Evolutionary conservation across 176 grass and related monocot species (phyloP), one percentile per base, ranked within the genome.

Genomic region (Oryza nivara): DNA sequence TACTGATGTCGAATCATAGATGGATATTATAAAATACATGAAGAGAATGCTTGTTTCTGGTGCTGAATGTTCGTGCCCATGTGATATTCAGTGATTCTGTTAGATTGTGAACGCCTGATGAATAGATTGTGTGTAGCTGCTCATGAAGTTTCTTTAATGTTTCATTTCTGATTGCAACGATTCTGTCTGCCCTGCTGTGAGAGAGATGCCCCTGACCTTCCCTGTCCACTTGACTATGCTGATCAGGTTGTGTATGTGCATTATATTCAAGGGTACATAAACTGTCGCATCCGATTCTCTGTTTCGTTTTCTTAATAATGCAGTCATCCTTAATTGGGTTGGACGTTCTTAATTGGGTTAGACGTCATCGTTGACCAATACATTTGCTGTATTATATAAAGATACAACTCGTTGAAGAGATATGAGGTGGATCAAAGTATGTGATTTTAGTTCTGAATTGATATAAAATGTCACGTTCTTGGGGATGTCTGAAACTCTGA

Each of bases 81-180:
- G 63, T 70, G 72, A 14, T 13, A 19, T 28, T 9, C 25, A 60
- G 49, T 14, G 79, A 77, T 82, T 60, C 26, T 82, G 65, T n/a
- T 76, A 87, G 86, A 77, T 76, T 5, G 17, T 41, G 48, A 60
- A 19, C 46, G 34, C 22, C 34, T 75, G 77, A 16, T 75, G 77
- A 22, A 46, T 75, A 81, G 77, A 81, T 81, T 56, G 70, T 63
- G 78, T 48, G 64, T 38, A 4, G 65, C 48, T 6, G 85, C 78
- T 61, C 48, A 4, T 7, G 47, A 16, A 28, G 4, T 20, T 69
- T 52, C n/a, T 51, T 51, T 47, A 73, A 40, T n/a, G 14, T 6
- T 74, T 19, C 36, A 16, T 52, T 63, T 76, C 25, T 65, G 71
- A 69, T 82, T 70, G 78, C 72, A 19, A 47, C 64, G 72, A 87